These are phyloP conservation scores for Scolecobasidium constrictum DNA, from an alignment of 2,329 filamentous ascomycete species.

Conservation along the genomic window DNA sequence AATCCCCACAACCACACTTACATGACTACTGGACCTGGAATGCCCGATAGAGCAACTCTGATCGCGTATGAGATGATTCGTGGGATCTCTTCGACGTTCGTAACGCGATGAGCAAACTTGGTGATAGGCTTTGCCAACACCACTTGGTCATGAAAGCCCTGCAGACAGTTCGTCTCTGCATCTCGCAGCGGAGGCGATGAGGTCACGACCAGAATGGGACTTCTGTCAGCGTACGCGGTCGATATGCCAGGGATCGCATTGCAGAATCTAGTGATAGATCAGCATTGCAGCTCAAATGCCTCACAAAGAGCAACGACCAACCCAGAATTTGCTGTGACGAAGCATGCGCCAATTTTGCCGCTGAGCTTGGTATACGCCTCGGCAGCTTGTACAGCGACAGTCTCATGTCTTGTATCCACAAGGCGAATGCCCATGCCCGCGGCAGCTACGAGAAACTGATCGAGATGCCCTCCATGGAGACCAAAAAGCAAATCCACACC, in stretches of 20 bases:
- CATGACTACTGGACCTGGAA: conserved; percentile 24
- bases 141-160: conserved; percentile 37
- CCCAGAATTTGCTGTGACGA: conserved; percentile 39
- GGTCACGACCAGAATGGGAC: conserved; percentile 34
- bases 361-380: conserved; percentile 35
- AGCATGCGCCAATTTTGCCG: conserved; percentile 34
- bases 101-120: conserved; percentile 35
- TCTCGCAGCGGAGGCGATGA: conserved; percentile 33
- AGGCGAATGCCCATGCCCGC: conserved; percentile 29
- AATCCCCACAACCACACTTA: neutral
- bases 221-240: conserved; percentile 34
- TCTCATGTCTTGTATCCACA: conserved; percentile 37
- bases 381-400: conserved; percentile 36
- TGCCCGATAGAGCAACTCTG: conserved; percentile 27
- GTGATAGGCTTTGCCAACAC: conserved; percentile 32
- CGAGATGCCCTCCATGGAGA: conserved; percentile 37
- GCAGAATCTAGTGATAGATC: conserved; percentile 30
- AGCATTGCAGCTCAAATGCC: conserved; percentile 6
- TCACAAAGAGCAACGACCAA: conserved; percentile 12
- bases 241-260: conserved; percentile 36
- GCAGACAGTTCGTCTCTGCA: conserved; percentile 35
- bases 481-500: conserved; percentile 35
- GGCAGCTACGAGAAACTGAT: conserved; percentile 37
- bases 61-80: conserved; percentile 33
- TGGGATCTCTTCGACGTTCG: conserved; percentile 33